phyloP scores from a whole-genome alignment of 768 basidiomycete species.

The Lactarius indigo region DNA sequence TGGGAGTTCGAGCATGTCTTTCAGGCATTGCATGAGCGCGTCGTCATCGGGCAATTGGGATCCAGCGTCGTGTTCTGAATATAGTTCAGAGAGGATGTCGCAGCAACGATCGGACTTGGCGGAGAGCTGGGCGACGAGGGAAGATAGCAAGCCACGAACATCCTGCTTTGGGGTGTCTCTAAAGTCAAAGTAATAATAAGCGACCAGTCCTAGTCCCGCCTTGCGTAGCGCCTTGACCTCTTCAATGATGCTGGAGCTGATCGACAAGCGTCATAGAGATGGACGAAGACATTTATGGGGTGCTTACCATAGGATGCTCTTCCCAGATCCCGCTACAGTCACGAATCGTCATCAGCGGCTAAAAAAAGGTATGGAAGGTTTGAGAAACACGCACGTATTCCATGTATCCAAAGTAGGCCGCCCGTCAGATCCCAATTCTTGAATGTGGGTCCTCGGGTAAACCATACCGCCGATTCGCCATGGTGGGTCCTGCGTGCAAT shows the following conservation, averaged over 20 bases:
- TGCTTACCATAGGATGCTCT: neutral
- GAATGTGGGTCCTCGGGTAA: neutral
- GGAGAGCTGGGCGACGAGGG: conserved; percentile 6
- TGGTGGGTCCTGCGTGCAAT: neutral
- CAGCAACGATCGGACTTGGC: conserved; percentile 3
- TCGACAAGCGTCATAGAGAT: neutral
- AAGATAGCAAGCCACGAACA: conserved; percentile 5
- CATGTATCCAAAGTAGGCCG: conserved; percentile 9
- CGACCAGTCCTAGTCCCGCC: neutral
- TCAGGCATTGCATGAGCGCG: neutral
- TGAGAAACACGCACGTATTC: conserved; percentile 3
- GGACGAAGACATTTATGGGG: neutral
- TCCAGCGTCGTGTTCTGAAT: neutral
- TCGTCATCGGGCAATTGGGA: neutral
- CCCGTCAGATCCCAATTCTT: neutral
- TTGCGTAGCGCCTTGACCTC: neutral
- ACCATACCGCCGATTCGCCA: neutral
- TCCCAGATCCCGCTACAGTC: neutral
- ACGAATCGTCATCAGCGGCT: neutral
- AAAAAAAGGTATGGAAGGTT: neutral
- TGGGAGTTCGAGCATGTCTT: conserved; percentile 1
- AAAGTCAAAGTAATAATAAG: conserved; percentile 18
- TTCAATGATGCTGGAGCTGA: conserved; percentile 12
- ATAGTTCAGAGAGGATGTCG: neutral
- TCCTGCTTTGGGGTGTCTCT: conserved; percentile 9